Base-by-base conservation (phyloP, 331 rosid genomes). In the Quercus phellos region DNA sequence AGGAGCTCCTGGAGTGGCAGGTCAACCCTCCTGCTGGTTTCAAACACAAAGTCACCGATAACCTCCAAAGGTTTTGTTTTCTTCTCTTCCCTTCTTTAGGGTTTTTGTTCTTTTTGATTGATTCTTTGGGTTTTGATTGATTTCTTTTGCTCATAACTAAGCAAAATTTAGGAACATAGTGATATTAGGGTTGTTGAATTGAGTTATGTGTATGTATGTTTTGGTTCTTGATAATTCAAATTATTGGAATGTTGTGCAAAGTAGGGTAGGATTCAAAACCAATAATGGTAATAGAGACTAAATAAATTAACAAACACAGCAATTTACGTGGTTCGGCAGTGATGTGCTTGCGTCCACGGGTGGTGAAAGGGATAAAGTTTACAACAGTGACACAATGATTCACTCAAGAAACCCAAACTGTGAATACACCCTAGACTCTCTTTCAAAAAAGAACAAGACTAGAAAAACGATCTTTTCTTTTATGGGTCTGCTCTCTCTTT, bases 1-100 rank as follows among this genome's bases (percentile, higher is more conserved):
- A 96, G 73, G 99, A 96, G 81, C 96, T 96, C 0, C 71, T 93
- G 1, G 99, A 96, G 93, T 96, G 99, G 99, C 99, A 96, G 90
- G 89, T 96, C 74, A 93, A 96, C 84, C 98, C 99, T 42, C 99
- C 99, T 0, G 53, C 86, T 3, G 97, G 99, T 67, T 96, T 96
- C 90, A 96, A 91, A 72, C 99, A 93, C 93, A 90, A 87, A 84
- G 99, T 90, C 87, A 93, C 96, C 63, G 99, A 96, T 66, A 96
- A 96, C 82, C 96, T 96, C 72, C 99, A 96, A 69, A 96, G 94
- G 97, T 95, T 70, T 4, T 58, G 61, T 26, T 32, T 55, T 53
- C 6, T 63, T 17, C 4, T 58, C 74, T 68, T 21, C 53, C 21
- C 68, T 75, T 17, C 30, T 51, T 35, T 72, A 24, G 30, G 68